Evolutionary conservation across 1,284 basidiomycete species (phyloP).

Genomic region (Sutorius eximius): DNA sequence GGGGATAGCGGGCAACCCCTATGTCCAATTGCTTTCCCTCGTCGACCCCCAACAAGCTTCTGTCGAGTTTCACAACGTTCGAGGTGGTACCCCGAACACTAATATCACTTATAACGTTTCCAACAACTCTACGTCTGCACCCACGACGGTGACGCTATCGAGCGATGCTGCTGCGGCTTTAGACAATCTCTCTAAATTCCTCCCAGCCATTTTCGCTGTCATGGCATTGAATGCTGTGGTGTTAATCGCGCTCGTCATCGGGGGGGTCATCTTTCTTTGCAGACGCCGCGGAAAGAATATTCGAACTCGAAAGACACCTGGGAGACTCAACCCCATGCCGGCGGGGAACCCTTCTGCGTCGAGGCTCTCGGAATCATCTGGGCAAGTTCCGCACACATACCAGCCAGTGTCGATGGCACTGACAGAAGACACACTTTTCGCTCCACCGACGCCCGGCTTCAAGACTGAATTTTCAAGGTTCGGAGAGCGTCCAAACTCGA

Average conservation of each 20-base stretch:
- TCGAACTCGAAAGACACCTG: constrained; percentile 42
- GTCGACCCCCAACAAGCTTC: constrained; percentile 69
- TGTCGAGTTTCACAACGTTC: constrained; percentile 60
- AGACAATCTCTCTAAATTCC: constrained; percentile 56
- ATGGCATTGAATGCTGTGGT: constrained; percentile 72
- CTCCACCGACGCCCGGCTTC: constrained; percentile 61
- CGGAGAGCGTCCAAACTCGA: constrained; percentile 44
- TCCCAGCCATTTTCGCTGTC: constrained; percentile 69
- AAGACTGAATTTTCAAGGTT: constrained; percentile 41
- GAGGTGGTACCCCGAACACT: constrained; percentile 60
- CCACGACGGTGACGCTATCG: constrained; percentile 51
- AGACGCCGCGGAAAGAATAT: constrained; percentile 39
- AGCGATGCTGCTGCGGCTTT: constrained; percentile 55
- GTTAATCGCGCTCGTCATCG: constrained; percentile 53
- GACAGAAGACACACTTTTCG: constrained; percentile 69
- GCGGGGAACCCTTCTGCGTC: constrained; percentile 18
- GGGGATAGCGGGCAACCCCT: constrained; percentile 68
- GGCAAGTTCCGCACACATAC: constrained; percentile 45
- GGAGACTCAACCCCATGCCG: constrained; percentile 57
- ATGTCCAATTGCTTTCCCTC: constrained; percentile 69
- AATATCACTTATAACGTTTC: constrained; percentile 68
- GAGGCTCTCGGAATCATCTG: constrained; percentile 13
- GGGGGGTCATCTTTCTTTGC: constrained; percentile 52
- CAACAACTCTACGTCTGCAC: constrained; percentile 39
- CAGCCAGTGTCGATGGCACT: constrained; percentile 75